Percentiles rank a stretch among this genome's conserved stretches.
Evolutionary conservation across 176 grass and related monocot species (phyloP).

Genomic region (Aegilops tauschii): DNA sequence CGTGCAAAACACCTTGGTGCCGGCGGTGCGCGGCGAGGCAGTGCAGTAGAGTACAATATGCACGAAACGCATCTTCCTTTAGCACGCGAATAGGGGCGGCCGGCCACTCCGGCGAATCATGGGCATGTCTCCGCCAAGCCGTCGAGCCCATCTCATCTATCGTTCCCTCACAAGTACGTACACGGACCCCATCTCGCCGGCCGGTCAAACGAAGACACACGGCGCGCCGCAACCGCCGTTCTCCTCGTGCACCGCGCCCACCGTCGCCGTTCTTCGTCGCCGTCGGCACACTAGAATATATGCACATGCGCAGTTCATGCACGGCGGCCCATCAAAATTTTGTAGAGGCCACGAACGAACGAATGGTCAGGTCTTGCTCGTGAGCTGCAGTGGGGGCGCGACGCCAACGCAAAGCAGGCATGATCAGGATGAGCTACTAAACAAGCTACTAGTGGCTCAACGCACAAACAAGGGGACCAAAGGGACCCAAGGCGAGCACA

Average conservation of each 20-base stretch:
- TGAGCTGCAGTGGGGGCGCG: neutral
- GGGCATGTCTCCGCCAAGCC: neutral
- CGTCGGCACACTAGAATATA: neutral
- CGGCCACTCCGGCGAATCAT: neutral
- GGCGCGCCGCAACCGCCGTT: neutral
- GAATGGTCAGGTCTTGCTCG: slow-evolving; percentile 36
- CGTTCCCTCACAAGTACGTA: neutral
- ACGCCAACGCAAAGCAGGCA: neutral
- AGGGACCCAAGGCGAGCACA: neutral
- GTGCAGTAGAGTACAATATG: no score
- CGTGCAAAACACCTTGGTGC: neutral
- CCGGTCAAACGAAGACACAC: neutral
- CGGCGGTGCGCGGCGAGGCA: no score
- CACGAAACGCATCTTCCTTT: neutral
- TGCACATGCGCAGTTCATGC: neutral
- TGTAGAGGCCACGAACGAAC: neutral
- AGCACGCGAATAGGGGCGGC: neutral
- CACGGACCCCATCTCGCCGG: neutral
- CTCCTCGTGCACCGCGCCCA: neutral
- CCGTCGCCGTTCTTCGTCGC: neutral
- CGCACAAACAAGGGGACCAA: slow-evolving; percentile 31
- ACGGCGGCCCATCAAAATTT: neutral
- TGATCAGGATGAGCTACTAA: slow-evolving; percentile 18
- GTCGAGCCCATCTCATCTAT: neutral
- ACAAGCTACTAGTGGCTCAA: slow-evolving; percentile 2